Percentiles rank a stretch among this genome's conserved stretches.
phyloP scores from a whole-genome alignment of 306 rosid species.

The Quercus cerris region DNA sequence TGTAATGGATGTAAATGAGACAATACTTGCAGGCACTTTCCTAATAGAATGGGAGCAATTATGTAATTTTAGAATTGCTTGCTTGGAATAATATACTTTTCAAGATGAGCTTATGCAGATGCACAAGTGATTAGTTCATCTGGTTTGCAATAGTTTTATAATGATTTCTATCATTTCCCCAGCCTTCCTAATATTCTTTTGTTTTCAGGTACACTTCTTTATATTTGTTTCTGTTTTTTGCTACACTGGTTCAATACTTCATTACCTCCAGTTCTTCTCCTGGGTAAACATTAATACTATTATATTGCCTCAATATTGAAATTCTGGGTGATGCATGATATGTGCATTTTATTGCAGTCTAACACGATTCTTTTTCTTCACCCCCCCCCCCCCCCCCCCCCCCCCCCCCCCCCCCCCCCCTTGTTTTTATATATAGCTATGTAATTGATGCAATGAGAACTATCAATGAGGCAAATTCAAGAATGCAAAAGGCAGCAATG shows the following conservation, averaged over 20 bases:
- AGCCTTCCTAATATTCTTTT: constrained; percentile 15
- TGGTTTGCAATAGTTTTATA: constrained; percentile 4
- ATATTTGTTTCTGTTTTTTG: constrained; percentile 64
- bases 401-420: background rate
- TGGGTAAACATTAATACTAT: constrained; percentile 55
- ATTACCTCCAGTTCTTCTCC: constrained; percentile 80
- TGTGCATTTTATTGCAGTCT: constrained; percentile 8
- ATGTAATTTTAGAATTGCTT: background rate
- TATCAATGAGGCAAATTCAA: constrained; percentile 46
- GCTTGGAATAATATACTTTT: background rate
- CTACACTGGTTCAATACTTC: constrained; percentile 73
- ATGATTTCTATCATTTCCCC: constrained; percentile 4
- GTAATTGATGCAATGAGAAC: constrained; percentile 67
- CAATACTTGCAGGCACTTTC: background rate
- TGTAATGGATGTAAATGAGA: background rate
- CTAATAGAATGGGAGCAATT: background rate
- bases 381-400: background rate
- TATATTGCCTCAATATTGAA: constrained; percentile 7
- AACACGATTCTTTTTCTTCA: constrained; percentile 15
- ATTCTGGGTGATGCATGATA: constrained; percentile 10
- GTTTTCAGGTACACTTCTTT: constrained; percentile 63
- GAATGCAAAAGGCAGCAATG: constrained; percentile 34
- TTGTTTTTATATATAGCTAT: constrained; percentile 38
- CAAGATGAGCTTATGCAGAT: background rate
- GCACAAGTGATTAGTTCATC: background rate